Evolutionary conservation across 148 eudicot species (phyloP), one percentile per base, ranked within the genome.

Genomic region (Salicornia ramosissima): DNA sequence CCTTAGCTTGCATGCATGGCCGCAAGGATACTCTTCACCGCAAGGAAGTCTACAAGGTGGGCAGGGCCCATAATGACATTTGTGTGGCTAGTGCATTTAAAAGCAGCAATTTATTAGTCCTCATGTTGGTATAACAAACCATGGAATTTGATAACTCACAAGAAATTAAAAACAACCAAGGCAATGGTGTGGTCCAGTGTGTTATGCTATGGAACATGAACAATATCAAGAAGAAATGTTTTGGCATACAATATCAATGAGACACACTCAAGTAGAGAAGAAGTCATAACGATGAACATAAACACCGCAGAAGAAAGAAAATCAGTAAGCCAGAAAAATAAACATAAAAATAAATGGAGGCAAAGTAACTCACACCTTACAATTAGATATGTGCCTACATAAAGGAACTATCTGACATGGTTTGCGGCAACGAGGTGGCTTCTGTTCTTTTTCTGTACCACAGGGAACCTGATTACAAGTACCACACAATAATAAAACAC

Each of bases 41-140:
- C 99, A 95, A 51, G 85, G 78, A 75, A 87, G 84, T 53, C 80
- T 77, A 74, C 99, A 95, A 42, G 88, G 83, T 62, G 96, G 96
- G 81, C 99, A 95, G 68, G 96, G 88, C 82, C 99, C 99, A 83
- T 95, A 95, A 70, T 95, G 99, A 75, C 99, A 95, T 78, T 79
- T 91, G 82, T 95, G 99, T 34, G 96, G 90, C 99, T 95, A 19
- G 53, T 58, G 16, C 59, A 50, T n/a, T n/a, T 33, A 31, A 65
- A n/a, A 42, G 36, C 15, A 51, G 21, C 26, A 57, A 2, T 45
- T 10, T 51, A 64, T 68, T 14, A 73, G 56, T 39, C 16, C 30
- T 45, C 46, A 50, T 29, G 47, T 55, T 21, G 19, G 53, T 66
- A 64, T 53, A 61, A 33, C 4, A 19, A 34, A 42, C 14, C 54